phyloP scores from a whole-genome alignment of 768 basidiomycete genomes.

The Tulasnella sp. region DNA sequence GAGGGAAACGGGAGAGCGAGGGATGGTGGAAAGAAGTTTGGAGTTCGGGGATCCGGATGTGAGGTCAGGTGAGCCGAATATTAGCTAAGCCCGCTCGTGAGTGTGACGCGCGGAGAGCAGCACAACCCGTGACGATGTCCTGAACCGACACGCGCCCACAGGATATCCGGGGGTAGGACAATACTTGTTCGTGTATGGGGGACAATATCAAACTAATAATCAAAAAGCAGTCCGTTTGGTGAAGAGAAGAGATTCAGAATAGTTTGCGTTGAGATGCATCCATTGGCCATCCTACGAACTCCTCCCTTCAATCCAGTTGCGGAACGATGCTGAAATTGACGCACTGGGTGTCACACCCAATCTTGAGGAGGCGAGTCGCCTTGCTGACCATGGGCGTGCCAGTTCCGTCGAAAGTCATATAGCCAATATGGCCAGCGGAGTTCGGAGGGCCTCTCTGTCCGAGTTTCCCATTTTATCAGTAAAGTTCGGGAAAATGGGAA shows the following conservation, averaged over 20 bases:
- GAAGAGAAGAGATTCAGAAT: not conserved
- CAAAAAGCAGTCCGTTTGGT: not conserved
- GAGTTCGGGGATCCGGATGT: not conserved
- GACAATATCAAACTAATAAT: not conserved
- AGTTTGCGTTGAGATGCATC: not conserved
- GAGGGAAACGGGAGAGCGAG: not conserved
- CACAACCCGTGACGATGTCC: not conserved
- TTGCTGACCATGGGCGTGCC: conserved; percentile 6
- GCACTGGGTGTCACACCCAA: not conserved
- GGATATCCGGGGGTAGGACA: too few species aligned
- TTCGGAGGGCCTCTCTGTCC: not conserved
- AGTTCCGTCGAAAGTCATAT: not conserved
- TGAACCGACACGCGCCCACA: not conserved
- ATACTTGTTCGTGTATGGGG: not conserved
- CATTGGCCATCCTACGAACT: too few species aligned
- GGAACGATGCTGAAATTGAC: not conserved
- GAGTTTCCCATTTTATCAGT: not conserved
- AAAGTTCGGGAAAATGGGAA: not conserved
- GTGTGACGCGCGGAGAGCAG: not conserved
- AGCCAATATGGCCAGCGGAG: conserved; percentile 2
- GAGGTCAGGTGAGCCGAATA: conserved; percentile 1
- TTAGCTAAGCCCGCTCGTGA: not conserved
- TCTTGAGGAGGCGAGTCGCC: not conserved
- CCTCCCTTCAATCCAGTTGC: not conserved
- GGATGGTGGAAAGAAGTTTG: conserved; percentile 19